Percentiles rank a stretch among this genome's conserved stretches.
Conservation (phyloP, 83 land plant species). For the Diphasiastrum complanatum region DNA sequence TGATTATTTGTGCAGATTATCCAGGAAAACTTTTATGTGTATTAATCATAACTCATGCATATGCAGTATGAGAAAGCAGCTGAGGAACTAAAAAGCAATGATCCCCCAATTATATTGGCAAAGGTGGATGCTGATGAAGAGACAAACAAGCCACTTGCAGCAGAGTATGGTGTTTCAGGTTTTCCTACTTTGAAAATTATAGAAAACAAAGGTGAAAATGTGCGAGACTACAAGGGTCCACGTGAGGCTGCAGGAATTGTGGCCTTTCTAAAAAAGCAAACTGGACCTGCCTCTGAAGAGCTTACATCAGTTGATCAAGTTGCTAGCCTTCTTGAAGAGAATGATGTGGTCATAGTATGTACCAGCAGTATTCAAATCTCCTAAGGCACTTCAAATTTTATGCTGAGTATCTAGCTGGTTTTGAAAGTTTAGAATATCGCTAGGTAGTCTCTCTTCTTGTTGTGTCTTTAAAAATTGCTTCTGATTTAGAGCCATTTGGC, state of each 20-base stretch:
- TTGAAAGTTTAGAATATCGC: too few relatives aligned
- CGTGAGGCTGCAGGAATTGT: conserved; percentile 87
- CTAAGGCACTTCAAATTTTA: too few relatives aligned
- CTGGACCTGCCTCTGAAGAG: conserved; percentile 73
- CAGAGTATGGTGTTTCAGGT: conserved; percentile 52
- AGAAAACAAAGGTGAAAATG: conserved; percentile 44
- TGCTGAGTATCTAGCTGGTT: too few relatives aligned
- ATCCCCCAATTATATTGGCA: conserved; percentile 71
- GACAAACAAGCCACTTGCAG: conserved; percentile 54
- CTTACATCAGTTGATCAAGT: conserved; percentile 47
- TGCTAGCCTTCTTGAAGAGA: conserved; percentile 31
- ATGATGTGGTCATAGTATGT: conserved; percentile 51
- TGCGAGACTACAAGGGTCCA: conserved; percentile 81
- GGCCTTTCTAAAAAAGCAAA: conserved; percentile 62
- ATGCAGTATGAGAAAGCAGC: conserved; percentile 91
- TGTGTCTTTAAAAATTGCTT: too few relatives aligned
- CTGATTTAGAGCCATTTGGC: too few relatives aligned
- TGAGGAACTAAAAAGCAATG: conserved; percentile 44
- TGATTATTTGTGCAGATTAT: neutral
- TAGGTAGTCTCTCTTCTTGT: too few relatives aligned
- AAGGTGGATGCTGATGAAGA: conserved; percentile 86
- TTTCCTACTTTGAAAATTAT: conserved; percentile 81
- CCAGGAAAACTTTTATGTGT: neutral
- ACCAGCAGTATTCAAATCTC: neutral
- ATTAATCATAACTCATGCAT: too few relatives aligned